Conservation (phyloP, 805 yeast genomes). For the Nakazawaea holstii region DNA sequence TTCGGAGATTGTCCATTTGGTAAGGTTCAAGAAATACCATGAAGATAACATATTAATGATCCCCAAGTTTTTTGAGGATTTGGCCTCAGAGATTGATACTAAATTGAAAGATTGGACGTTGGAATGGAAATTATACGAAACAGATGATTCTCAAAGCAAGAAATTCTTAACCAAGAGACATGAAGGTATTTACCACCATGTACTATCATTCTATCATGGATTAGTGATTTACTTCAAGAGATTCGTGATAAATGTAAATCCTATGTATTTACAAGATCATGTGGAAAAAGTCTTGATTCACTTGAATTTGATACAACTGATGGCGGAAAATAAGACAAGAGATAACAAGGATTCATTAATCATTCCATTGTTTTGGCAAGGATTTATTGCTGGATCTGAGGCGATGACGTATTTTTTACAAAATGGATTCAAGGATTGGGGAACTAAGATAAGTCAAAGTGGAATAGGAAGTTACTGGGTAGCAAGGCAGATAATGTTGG, state of each 20-base stretch:
- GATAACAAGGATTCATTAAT: conserved; percentile 46
- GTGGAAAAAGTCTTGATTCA: conserved; percentile 59
- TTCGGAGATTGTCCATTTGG: conserved; percentile 63
- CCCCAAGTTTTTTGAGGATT: conserved; percentile 27
- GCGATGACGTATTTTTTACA: conserved; percentile 56
- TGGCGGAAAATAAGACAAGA: conserved; percentile 35
- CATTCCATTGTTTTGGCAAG: conserved; percentile 84
- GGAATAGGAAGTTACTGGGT: conserved; percentile 84
- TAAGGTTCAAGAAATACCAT: conserved; percentile 56
- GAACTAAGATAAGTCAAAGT: conserved; percentile 49
- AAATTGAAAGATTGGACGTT: conserved; percentile 60
- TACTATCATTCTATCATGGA: conserved; percentile 71
- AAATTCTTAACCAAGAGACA: conserved; percentile 48
- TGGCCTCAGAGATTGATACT: conserved; percentile 37
- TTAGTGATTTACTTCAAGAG: conserved; percentile 67
- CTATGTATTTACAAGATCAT: conserved; percentile 53
- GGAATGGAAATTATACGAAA: conserved; percentile 60
- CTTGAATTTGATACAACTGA: conserved; percentile 52
- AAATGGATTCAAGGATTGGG: conserved; percentile 68
- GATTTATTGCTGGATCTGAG: conserved; percentile 83
- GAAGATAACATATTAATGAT: conserved; percentile 28
- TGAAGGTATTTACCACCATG: conserved; percentile 75
- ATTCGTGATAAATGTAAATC: conserved; percentile 49
- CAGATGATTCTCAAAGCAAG: conserved; percentile 18
- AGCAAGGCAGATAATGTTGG: conserved; percentile 77